Conservation (phyloP, 176 grass and related monocot species). For the Zoysia pacifica region DNA sequence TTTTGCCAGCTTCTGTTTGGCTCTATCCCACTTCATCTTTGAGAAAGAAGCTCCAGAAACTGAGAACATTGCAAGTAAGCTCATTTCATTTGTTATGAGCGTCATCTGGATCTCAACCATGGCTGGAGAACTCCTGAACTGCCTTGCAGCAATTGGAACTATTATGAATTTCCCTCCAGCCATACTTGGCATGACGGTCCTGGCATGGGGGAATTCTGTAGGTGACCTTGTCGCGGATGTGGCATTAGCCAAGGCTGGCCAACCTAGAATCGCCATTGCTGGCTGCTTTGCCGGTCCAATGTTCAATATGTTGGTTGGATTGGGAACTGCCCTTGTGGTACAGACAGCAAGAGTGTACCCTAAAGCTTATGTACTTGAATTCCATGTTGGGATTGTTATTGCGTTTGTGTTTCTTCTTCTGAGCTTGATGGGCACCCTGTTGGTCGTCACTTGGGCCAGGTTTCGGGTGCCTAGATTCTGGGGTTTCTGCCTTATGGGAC, state of each 20-base stretch:
- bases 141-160: constrained; percentile 73
- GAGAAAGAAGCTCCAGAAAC: constrained; percentile 64
- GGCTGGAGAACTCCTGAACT: constrained; percentile 93
- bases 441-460: constrained; percentile 79
- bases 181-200: constrained; percentile 86
- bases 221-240: constrained; percentile 87
- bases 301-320: constrained; percentile 94
- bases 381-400: constrained; percentile 77
- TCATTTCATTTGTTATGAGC: constrained; percentile 84
- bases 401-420: constrained; percentile 89
- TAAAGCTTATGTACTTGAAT: constrained; percentile 69
- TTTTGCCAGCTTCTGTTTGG: constrained; percentile 64
- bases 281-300: constrained; percentile 97
- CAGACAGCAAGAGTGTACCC: constrained; percentile 83
- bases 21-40: constrained; percentile 63
- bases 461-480: constrained; percentile 78
- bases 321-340: constrained; percentile 73
- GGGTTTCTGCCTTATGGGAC: constrained; percentile 81
- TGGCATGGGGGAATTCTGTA: constrained; percentile 95
- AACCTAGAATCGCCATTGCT: constrained; percentile 77
- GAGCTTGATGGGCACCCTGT: constrained; percentile 85
- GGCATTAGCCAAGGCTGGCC: constrained; percentile 67
- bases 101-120: constrained; percentile 96
- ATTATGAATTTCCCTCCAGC: constrained; percentile 81
- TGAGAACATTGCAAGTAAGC: constrained; percentile 45